phyloP scores from a whole-genome alignment of 345 rosid species.

The Clausena lansium region DNA sequence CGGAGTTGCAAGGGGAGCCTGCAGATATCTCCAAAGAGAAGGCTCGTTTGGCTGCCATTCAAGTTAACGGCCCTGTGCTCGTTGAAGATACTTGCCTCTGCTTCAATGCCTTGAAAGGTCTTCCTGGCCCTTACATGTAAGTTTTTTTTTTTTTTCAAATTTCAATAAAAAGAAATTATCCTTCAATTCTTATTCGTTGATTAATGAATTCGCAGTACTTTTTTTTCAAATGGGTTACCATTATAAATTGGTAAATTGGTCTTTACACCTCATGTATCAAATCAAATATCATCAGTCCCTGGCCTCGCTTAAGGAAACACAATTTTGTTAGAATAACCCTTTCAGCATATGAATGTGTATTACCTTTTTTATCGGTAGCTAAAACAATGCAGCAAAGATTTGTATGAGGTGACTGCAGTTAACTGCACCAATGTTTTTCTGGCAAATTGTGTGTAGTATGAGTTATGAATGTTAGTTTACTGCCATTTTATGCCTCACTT shows the following conservation, averaged over 20 bases:
- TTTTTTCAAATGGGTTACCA: not conserved
- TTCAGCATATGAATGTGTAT: not conserved
- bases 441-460: not conserved
- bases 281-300: not conserved
- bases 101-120: constrained; percentile 92
- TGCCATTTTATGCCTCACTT: not conserved
- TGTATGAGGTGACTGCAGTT: not conserved
- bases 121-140: constrained; percentile 99
- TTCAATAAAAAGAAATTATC: not conserved
- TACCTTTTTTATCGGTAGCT: too few relatives aligned
- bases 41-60: constrained; percentile 85
- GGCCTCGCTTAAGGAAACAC: not conserved
- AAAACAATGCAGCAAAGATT: not conserved
- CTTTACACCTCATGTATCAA: not conserved
- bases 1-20: constrained; percentile 94
- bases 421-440: not conserved
- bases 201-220: not conserved
- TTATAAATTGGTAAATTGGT: not conserved
- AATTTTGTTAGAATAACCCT: not conserved
- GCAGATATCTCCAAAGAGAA: constrained; percentile 84
- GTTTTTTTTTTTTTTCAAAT: constrained; percentile 14
- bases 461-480: not conserved
- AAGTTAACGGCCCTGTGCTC: constrained; percentile 87
- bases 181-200: not conserved
- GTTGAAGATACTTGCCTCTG: constrained; percentile 98